Base-by-base conservation (phyloP, 352 stramenopile species). In the Pythium coloratum region DNA sequence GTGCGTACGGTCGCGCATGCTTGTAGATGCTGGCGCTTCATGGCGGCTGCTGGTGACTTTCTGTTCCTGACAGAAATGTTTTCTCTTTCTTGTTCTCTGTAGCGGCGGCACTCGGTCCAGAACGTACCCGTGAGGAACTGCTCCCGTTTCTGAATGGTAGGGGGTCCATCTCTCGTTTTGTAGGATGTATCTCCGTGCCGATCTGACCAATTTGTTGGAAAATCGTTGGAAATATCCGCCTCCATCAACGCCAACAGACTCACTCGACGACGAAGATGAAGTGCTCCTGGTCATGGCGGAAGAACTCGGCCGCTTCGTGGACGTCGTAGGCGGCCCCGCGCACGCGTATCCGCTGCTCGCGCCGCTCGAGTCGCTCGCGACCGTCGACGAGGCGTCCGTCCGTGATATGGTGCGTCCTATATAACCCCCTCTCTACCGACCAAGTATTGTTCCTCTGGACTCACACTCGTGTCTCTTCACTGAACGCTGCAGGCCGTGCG, bases 251-350 rank as follows among this genome's bases (percentile, higher is more conserved):
- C 67, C 61, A 94, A 53, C 46, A 53, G 97, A 99, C 66, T 98
- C 89, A 16, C 87, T 98, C 18, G 97, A 99, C 69, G 97, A 99
- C 65, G 97, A 99, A 71, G 98, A 99, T 76, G 96, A 99, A 73
- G 96, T 99, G 34, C 76, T 99, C 51, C 71, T 98, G 54, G 93
- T 95, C 42, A 96, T 98, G 81, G 94, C 95, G 6, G 92, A 98
- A 69, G 86, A 98, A 60, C 69, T 98, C 9, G 92, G 90, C 59
- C 92, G 81, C 59, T 93, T 98, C 36, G 81, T 89, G 8, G 80
- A 92, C n/a, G 80, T 96, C 42, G 86, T 99, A 1, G 97, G 97
- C 32, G 96, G 96, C 6, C 70, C 81, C 2, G 62, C 81, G 24
- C 76, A 98, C 69, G 91, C 94, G 13, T 86, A 97, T 57, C 75